Evolutionary conservation across 192 early-diverging fungal genomes (phyloP).

Genomic region (Linnemannia schmuckeri): DNA sequence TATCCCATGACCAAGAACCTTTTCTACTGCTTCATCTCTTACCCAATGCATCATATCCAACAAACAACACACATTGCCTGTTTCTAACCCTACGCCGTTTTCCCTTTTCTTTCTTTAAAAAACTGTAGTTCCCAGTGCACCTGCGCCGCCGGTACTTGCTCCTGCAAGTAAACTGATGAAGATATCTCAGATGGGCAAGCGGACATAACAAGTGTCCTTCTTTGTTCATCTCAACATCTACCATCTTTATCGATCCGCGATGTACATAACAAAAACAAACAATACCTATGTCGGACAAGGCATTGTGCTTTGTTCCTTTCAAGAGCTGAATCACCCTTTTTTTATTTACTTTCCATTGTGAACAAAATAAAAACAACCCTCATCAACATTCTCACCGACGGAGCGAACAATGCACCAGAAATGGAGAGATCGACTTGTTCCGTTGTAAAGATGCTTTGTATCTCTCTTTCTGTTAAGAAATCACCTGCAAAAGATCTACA

Average conservation of each 20-base stretch:
- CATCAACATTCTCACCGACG: background rate
- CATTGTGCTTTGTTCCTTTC: background rate
- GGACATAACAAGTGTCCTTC: background rate
- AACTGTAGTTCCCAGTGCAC: conserved; percentile 25
- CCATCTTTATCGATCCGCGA: background rate
- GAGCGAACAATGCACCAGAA: background rate
- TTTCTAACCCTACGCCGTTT: background rate
- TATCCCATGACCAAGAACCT: background rate
- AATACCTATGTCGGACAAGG: background rate
- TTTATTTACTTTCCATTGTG: background rate
- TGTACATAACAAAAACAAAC: conserved; percentile 8
- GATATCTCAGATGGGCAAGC: background rate
- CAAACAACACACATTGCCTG: background rate
- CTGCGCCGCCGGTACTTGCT: conserved; percentile 32
- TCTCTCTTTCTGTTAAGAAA: background rate
- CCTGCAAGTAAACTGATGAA: conserved; percentile 40
- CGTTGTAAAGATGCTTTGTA: background rate
- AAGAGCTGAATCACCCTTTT: background rate
- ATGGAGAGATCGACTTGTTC: background rate
- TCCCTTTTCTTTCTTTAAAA: background rate
- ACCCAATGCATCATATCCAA: background rate
- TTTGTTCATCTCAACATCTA: background rate
- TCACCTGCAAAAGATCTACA: background rate
- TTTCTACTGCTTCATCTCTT: background rate
- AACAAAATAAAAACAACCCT: background rate